Evolutionary conservation across 2,329 filamentous ascomycete genomes (phyloP).

Genomic region (Diatrype stigma): DNA sequence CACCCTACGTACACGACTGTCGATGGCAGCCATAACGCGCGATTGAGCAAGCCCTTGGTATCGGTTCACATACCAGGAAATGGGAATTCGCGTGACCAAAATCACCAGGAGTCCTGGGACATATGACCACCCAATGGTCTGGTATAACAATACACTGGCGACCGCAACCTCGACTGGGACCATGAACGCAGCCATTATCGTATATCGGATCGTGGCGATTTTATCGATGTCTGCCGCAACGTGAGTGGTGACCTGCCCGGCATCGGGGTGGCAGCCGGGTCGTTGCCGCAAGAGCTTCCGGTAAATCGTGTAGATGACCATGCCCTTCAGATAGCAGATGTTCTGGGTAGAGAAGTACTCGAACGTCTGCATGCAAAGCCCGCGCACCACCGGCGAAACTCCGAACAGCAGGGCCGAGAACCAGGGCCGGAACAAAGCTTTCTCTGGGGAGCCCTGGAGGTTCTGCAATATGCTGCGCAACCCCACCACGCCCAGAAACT

Average conservation of each 20-base stretch:
- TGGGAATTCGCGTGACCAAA: slow-evolving; percentile 1
- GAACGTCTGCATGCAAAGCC: slow-evolving; percentile 2
- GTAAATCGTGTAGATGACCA: slow-evolving; percentile 1
- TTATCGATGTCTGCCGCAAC: slow-evolving; percentile 1
- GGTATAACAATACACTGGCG: slow-evolving; percentile 1
- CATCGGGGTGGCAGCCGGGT: neutral
- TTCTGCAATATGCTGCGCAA: neutral
- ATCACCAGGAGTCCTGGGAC: slow-evolving; percentile 2
- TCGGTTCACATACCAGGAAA: slow-evolving; percentile 1
- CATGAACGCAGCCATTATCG: slow-evolving; percentile 2
- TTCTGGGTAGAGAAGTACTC: slow-evolving; percentile 1
- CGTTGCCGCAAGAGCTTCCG: slow-evolving; percentile 1
- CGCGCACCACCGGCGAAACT: slow-evolving; percentile 1
- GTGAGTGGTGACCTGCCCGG: slow-evolving; percentile 1
- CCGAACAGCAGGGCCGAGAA: slow-evolving; percentile 1
- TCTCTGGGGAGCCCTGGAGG: neutral
- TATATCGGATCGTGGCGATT: neutral
- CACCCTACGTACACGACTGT: neutral
- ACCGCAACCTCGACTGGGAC: slow-evolving; percentile 1
- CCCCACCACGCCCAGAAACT: neutral
- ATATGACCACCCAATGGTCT: slow-evolving; percentile 2
- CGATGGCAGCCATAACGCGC: slow-evolving; percentile 1
- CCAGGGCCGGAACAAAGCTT: slow-evolving; percentile 1
- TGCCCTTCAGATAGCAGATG: slow-evolving; percentile 1
- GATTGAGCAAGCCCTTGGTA: slow-evolving; percentile 1